These are phyloP conservation scores for Albugo laibachii DNA, from an alignment of 352 stramenopile species.

Conservation along the genomic window DNA sequence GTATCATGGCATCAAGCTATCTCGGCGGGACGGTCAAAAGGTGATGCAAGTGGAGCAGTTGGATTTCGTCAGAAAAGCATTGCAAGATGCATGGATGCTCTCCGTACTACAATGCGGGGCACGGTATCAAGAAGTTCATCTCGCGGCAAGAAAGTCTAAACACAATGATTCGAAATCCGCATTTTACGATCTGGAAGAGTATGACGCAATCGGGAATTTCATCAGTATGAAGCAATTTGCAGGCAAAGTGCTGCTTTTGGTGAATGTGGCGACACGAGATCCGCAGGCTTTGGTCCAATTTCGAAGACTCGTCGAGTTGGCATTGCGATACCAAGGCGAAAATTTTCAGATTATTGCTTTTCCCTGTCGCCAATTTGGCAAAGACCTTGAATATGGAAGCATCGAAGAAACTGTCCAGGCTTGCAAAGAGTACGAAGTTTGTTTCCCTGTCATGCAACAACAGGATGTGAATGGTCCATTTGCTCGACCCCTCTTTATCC, in stretches of 20 bases:
- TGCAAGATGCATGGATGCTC: slow-evolving; percentile 2
- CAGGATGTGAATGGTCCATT: slow-evolving; percentile 50
- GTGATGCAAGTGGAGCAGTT: slow-evolving; percentile 1
- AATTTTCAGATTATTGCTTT: slow-evolving; percentile 40
- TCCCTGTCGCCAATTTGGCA: slow-evolving; percentile 62
- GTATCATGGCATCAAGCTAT: neutral
- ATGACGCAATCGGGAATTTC: slow-evolving; percentile 2
- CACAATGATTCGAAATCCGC: too few relatives aligned
- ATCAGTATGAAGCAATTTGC: slow-evolving; percentile 9
- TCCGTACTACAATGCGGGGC: too few relatives aligned
- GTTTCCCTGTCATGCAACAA: slow-evolving; percentile 25
- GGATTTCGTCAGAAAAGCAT: slow-evolving; percentile 6
- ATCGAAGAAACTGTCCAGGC: slow-evolving; percentile 11
- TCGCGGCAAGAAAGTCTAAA: neutral
- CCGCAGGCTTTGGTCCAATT: slow-evolving; percentile 52
- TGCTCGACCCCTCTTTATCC: slow-evolving; percentile 40
- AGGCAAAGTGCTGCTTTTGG: slow-evolving; percentile 34
- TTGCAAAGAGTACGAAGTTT: slow-evolving; percentile 8
- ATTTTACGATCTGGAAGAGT: slow-evolving; percentile 11
- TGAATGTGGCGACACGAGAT: slow-evolving; percentile 68
- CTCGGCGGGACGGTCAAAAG: neutral
- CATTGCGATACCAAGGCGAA: slow-evolving; percentile 17
- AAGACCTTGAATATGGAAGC: slow-evolving; percentile 24
- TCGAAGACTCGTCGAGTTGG: slow-evolving; percentile 39
- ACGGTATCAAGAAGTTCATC: too few relatives aligned